These are phyloP conservation scores for Naganishia onofrii DNA, from an alignment of 768 basidiomycete genomes.

Conservation along the genomic window DNA sequence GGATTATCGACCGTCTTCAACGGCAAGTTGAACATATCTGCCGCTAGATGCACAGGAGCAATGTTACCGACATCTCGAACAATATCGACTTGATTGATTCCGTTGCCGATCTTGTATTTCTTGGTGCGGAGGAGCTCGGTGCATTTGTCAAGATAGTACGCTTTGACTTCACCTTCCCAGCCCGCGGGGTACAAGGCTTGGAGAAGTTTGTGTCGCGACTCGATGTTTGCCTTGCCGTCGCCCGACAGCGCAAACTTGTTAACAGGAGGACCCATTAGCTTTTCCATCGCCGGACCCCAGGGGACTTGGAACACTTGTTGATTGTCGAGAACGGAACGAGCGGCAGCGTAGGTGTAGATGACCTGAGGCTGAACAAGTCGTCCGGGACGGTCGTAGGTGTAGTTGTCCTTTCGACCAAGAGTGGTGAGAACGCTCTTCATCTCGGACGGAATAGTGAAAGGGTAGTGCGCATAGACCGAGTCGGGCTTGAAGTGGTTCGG, in stretches of 20 bases:
- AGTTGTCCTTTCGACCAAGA: background rate
- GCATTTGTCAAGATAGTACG: constrained; percentile 2
- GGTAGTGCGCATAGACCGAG: background rate
- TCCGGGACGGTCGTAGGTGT: background rate
- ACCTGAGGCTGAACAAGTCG: background rate
- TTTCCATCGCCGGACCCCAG: background rate
- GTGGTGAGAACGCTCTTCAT: background rate
- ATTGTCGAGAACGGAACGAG: background rate
- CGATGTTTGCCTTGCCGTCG: background rate
- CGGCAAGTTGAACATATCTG: background rate
- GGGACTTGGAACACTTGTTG: background rate
- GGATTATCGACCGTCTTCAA: background rate
- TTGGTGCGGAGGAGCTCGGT: background rate
- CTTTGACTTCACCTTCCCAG: constrained; percentile 3
- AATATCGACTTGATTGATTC: background rate
- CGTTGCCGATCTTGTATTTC: background rate
- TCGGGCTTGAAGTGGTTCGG: constrained; percentile 6
- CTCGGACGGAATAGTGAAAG: background rate
- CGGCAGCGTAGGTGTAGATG: background rate
- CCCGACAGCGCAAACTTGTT: background rate
- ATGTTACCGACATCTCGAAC: background rate
- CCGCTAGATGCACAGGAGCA: background rate
- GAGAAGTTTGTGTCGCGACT: background rate
- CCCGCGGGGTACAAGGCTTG: background rate
- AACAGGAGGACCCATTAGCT: background rate